Percentiles rank a stretch among this genome's conserved stretches.
Evolutionary conservation across 176 grass and related monocot genomes (phyloP).

Genomic region (Hsuehochloa calcarea): DNA sequence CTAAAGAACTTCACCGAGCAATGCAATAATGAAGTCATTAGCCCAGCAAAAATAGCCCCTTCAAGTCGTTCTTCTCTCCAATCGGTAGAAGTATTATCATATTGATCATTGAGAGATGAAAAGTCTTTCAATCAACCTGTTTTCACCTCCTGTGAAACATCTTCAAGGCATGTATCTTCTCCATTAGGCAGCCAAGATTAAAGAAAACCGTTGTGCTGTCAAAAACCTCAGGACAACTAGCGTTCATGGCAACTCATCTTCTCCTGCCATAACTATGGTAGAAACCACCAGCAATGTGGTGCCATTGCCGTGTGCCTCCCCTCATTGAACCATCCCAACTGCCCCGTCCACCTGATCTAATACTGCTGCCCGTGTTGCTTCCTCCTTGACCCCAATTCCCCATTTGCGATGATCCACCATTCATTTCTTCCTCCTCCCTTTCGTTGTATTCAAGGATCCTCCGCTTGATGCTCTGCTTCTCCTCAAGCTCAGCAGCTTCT

Average conservation of each 20-base stretch:
- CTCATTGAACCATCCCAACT: conserved; percentile 61
- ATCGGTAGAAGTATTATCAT: background rate
- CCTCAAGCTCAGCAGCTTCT: conserved; percentile 87
- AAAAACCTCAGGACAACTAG: conserved; percentile 23
- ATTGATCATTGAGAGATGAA: background rate
- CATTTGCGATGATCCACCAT: conserved; percentile 50
- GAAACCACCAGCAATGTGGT: conserved; percentile 70
- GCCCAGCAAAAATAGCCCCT: background rate
- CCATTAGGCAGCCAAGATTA: background rate
- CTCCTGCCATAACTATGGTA: conserved; percentile 87
- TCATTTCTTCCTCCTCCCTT: conserved; percentile 92
- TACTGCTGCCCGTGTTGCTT: conserved; percentile 48
- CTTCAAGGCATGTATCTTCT: background rate
- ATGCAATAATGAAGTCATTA: background rate
- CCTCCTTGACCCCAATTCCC: conserved; percentile 61
- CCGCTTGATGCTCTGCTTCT: conserved; percentile 82
- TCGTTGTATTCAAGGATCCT: conserved; percentile 98
- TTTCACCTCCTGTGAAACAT: background rate
- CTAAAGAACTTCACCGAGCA: background rate
- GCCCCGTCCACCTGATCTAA: conserved; percentile 56
- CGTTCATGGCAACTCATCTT: conserved; percentile 45
- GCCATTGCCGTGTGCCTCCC: conserved; percentile 43
- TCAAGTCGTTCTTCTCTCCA: background rate
- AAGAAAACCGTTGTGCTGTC: conserved; percentile 1
- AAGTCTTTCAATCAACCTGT: background rate